Base-by-base conservation (phyloP, 2,329 filamentous ascomycete species). In the Aureobasidium mangrovei region DNA sequence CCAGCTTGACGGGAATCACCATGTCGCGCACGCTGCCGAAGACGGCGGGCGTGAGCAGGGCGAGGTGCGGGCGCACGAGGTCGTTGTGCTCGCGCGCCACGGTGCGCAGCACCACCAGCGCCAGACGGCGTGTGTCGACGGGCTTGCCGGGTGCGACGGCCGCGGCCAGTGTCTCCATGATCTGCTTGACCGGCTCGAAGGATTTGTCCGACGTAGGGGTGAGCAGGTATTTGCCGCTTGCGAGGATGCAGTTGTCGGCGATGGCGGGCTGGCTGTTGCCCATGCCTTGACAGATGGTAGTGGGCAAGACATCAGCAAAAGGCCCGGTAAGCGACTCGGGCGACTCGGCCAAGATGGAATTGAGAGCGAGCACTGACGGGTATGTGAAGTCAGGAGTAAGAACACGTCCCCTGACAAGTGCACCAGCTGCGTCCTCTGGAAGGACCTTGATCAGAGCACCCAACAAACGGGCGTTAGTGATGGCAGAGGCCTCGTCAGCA, bases 1-100 rank as follows among this genome's bases (percentile, higher is more conserved):
- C 86, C 29, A 98, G 78, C 72, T 98, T 98, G 66, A 98, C 85
- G 0, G 94, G 94, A 59, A 98, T 97, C 4, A 97, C 84, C 7
- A 83, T 77, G 68, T 98, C 93, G 56, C 94, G 83, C 29, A 98
- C 93, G 52, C 87, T 86, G 40, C 87, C 83, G 69, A 98, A 98
- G 42, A 97, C 80, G 1, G 90, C 83, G 1, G 85, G 84, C 1
- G 88, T 85, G n/a, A 98, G 79, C 2, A 89, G 72, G 7, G 83
- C 73, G 45, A 97, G 77, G 67, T 96, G 90, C 10, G 91, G 88
- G 29, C 88, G 83, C 36, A 91, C 81, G 63, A 93, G 74, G 49
- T 93, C 88, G 65, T 86, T 84, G 66, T 93, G 82, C 42, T 84
- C 77, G 55, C 93, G 84, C 57, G 85, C 85, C 39, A 94, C 76